Base-by-base conservation (phyloP, 2,329 filamentous ascomycete genomes). In the Sphaerulina vaccinii region DNA sequence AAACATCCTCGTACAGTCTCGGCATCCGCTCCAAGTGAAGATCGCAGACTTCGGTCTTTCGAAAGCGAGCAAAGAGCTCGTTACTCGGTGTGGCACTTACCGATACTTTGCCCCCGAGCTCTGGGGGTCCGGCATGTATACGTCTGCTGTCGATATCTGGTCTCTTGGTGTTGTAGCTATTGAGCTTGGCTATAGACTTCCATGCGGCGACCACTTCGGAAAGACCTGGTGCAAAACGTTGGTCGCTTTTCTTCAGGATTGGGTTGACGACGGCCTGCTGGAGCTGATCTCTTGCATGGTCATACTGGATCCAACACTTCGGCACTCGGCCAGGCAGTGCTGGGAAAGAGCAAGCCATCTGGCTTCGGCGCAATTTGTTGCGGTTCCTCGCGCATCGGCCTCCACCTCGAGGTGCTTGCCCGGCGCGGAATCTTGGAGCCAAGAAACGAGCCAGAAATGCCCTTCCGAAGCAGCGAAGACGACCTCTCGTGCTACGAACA, bases 31-130 rank as follows among this genome's bases (percentile, higher is more conserved):
- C 19, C 42, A 21, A 15, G 32, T 47, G 40, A 46, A 54, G 10
- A 27, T 54, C 5, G 52, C 40, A 35, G 52, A 54, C 19, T 54
- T 54, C 41, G 46, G 46, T 35, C 10, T 46, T 5, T 51, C 49
- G 5, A 51, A 51, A 19, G 49, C 49, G 32, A 39, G 35, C 42
- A 33, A 51, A 37, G 41, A 51, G 3, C 22, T 51, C 1, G 16
- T 22, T 3, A 51, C 49, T 6, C n/a, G 33, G 16, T 51, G 49
- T 19, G 49, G 49, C 13, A 51, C 49, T 2, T 21, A 10, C 3
- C 39, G 2, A 21, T 51, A 51, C 29, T 18, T 46, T 33, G 40
- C 49, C 11, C 49, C 49, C 18, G 49, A 51, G 33, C 3, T 51
- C 23, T 13, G 21, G 3, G 18, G 15, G 15, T 39, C 37, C 15